phyloP scores from a whole-genome alignment of 805 yeast species.

The Ogataea minuta region DNA sequence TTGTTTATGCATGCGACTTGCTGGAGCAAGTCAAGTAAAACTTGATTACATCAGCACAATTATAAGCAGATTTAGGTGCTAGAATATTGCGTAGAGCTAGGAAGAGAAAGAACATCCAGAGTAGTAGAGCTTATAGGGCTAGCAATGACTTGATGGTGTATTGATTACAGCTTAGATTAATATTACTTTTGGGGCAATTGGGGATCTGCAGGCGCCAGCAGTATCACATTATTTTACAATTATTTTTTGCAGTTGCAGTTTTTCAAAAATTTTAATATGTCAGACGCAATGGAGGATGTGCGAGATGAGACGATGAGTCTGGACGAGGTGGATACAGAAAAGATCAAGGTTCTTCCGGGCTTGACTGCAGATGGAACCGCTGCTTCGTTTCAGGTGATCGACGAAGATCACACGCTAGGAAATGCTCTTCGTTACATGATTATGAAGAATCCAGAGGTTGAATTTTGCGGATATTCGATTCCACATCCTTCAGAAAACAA shows the following conservation, averaged over 20 bases:
- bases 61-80: too few species aligned
- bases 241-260: slow-evolving; percentile 1
- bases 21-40: slow-evolving; percentile 6
- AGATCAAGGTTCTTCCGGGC: slow-evolving; percentile 74
- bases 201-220: background rate
- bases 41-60: background rate
- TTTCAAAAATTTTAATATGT: slow-evolving; percentile 4
- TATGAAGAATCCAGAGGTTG: slow-evolving; percentile 97
- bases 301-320: slow-evolving; percentile 26
- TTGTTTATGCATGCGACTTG: slow-evolving; percentile 10
- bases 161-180: too few species aligned
- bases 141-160: too few species aligned
- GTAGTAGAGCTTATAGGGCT: too few species aligned
- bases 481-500: slow-evolving; percentile 97
- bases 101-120: too few species aligned
- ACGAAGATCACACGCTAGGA: slow-evolving; percentile 96
- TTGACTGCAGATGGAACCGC: slow-evolving; percentile 91
- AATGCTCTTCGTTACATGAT: slow-evolving; percentile 90
- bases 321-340: slow-evolving; percentile 50
- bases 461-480: slow-evolving; percentile 96
- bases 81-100: too few species aligned
- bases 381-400: slow-evolving; percentile 87
- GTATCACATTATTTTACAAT: background rate
- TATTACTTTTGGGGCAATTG: too few species aligned
- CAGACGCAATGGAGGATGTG: slow-evolving; percentile 19